Evolutionary conservation across 148 eudicot species (phyloP), one percentile per base, ranked within the genome.

Genomic region (Rhododendron molle): DNA sequence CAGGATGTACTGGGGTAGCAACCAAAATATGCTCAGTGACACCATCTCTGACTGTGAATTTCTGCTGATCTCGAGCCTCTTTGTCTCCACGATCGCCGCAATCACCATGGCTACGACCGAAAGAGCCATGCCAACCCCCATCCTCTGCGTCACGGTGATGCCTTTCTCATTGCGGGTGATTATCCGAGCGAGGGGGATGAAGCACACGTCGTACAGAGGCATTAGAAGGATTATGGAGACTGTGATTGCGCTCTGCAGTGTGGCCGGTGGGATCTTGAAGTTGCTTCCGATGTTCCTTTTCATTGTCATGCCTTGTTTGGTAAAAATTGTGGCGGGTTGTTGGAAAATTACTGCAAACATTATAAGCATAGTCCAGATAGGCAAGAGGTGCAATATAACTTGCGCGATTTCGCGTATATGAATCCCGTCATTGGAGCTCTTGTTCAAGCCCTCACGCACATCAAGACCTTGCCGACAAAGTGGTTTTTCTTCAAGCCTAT

Each of bases 241-340:
- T 2, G 96, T 92, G 78, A 94, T 95, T 4, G 92, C 89, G 16
- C 94, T 92, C 83, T 95, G 98, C 2, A 96, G 92, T 4, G 95
- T 91, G 10, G 99, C 99, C 0, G 99, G 95, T 3, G 99, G 98
- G 89, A 97, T 90, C 86, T 92, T 90, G 92, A 95, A 92, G 38
- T 86, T 85, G 83, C 79, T 79, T 5, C 99, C 99, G 0, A 97
- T 92, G 89, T 90, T 92, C 23, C 99, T 86, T 86, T 84, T 88
- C 99, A 97, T 97, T 65, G 98, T 89, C 96, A 92, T 89, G 81
- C 99, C 99, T 90, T 97, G 99, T 83, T 94, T 97, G 84, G 98
- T 97, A 90, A 97, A 97, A 83, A 97, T 95, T 14, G 99, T 97
- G 0, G 93, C 91, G 1, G 99, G 99, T 83, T 89, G 98, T 84